Conservation (phyloP, 2,329 filamentous ascomycete species). For the Neonectria hederae region DNA sequence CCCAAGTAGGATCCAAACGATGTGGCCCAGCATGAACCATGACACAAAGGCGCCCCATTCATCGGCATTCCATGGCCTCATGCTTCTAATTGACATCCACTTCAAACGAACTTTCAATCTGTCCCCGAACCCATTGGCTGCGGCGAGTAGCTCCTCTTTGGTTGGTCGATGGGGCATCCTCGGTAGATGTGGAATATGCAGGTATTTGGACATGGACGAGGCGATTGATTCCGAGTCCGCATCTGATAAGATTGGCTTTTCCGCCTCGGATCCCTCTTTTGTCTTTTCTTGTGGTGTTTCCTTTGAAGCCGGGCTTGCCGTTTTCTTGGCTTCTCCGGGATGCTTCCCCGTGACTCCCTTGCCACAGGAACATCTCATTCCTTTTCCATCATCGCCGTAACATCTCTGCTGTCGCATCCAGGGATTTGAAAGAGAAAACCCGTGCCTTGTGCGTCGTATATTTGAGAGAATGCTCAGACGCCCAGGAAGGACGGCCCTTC, state of each 20-base stretch:
- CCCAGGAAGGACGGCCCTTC: conserved; percentile 13
- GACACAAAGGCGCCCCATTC: conserved; percentile 95
- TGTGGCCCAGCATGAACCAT: conserved; percentile 92
- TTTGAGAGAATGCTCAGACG: conserved; percentile 15
- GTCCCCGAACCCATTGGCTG: conserved; percentile 92
- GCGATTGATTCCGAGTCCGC: conserved; percentile 54
- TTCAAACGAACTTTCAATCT: conserved; percentile 92
- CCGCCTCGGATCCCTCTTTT: conserved; percentile 16
- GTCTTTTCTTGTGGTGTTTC: conserved; percentile 23
- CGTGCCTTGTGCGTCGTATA: conserved; percentile 1
- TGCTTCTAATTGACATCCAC: conserved; percentile 95
- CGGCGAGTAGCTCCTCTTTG: conserved; percentile 91
- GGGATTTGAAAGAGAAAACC: neutral
- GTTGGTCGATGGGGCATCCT: conserved; percentile 88
- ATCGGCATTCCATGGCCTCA: conserved; percentile 92
- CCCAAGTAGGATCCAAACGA: conserved; percentile 95
- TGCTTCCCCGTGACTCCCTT: conserved; percentile 28
- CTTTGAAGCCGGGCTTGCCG: conserved; percentile 21
- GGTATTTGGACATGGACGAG: conserved; percentile 66
- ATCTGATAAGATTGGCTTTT: conserved; percentile 22
- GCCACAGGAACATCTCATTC: conserved; percentile 39
- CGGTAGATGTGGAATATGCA: conserved; percentile 65
- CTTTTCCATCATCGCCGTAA: conserved; percentile 32
- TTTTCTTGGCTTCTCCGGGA: conserved; percentile 17
- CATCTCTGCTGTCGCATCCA: conserved; percentile 29